These are phyloP conservation scores for Cladosporium sp. DNA, from an alignment of 2,329 filamentous ascomycete species.

Conservation along the genomic window DNA sequence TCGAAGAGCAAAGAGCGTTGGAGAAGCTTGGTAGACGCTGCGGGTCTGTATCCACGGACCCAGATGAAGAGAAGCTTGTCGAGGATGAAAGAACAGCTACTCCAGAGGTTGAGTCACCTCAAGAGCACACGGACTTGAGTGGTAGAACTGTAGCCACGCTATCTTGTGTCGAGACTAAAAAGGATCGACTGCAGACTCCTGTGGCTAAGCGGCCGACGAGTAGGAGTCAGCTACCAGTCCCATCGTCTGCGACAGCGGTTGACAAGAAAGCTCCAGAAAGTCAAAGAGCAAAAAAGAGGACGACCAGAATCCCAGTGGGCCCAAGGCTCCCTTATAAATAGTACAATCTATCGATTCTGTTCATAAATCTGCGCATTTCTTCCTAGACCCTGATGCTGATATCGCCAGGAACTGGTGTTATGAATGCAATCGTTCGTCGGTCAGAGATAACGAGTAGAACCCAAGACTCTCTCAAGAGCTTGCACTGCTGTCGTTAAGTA, in stretches of 20 bases:
- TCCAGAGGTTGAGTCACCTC: background rate
- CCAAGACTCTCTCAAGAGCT: background rate
- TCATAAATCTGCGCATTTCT: background rate
- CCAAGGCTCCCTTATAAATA: background rate
- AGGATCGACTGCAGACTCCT: constrained; percentile 1
- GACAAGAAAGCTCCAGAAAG: constrained; percentile 17
- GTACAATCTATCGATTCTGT: background rate
- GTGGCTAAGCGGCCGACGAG: background rate
- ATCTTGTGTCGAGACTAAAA: background rate
- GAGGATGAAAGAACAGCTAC: background rate
- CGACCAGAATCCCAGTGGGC: constrained; percentile 1
- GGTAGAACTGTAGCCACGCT: background rate
- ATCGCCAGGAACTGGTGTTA: background rate
- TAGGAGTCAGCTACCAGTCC: constrained; percentile 17
- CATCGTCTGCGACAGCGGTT: constrained; percentile 5
- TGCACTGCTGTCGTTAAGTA: background rate
- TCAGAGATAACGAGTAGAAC: background rate
- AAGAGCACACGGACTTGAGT: background rate
- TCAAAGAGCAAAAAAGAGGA: constrained; percentile 1
- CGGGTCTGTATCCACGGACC: constrained; percentile 21
- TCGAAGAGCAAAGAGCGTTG: constrained; percentile 23
- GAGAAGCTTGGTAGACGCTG: constrained; percentile 24
- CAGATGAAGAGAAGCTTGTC: constrained; percentile 10
- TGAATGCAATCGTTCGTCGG: background rate
- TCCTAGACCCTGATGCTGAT: background rate